Evolutionary conservation across 139 green algal species (phyloP).

Genomic region (Chlamydomonas eustigma): DNA sequence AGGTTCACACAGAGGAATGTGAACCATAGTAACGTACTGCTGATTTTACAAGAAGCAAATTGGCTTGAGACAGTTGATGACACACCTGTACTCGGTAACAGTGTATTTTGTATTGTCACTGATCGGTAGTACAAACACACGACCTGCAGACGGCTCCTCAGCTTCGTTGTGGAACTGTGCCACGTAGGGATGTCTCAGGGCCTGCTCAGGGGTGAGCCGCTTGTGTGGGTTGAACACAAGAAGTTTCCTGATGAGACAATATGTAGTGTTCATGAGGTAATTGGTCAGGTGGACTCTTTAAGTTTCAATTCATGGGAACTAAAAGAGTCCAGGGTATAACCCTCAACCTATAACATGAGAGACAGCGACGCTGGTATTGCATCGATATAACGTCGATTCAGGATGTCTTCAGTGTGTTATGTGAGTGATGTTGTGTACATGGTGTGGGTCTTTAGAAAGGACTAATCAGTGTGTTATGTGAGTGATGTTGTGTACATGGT

Average conservation of each 20-base stretch:
- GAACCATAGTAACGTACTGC: background rate
- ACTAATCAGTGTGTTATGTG: too few relatives aligned
- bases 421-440: too few relatives aligned
- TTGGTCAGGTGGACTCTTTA: too few relatives aligned
- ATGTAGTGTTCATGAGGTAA: too few relatives aligned
- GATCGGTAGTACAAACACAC: constrained; percentile 85
- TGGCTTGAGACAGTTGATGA: background rate
- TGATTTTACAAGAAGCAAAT: background rate
- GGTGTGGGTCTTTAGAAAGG: too few relatives aligned
- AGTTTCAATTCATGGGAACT: too few relatives aligned
- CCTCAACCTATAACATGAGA: background rate
- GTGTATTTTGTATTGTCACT: constrained; percentile 93
- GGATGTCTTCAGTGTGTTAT: too few relatives aligned
- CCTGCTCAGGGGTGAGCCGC: constrained; percentile 81
- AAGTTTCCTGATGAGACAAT: constrained; percentile 33
- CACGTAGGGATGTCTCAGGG: constrained; percentile 91
- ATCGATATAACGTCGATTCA: too few relatives aligned
- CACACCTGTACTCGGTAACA: constrained; percentile 37
- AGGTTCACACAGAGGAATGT: too few relatives aligned
- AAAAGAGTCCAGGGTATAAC: too few relatives aligned
- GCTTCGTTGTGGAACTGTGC: constrained; percentile 85
- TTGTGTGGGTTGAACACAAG: constrained; percentile 70
- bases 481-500: too few relatives aligned
- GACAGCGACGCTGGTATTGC: too few relatives aligned
- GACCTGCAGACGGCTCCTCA: constrained; percentile 71